Evolutionary conservation across 1,284 basidiomycete genomes (phyloP), one percentile per base, ranked within the genome.

Genomic region (Heterobasidion parviporum): DNA sequence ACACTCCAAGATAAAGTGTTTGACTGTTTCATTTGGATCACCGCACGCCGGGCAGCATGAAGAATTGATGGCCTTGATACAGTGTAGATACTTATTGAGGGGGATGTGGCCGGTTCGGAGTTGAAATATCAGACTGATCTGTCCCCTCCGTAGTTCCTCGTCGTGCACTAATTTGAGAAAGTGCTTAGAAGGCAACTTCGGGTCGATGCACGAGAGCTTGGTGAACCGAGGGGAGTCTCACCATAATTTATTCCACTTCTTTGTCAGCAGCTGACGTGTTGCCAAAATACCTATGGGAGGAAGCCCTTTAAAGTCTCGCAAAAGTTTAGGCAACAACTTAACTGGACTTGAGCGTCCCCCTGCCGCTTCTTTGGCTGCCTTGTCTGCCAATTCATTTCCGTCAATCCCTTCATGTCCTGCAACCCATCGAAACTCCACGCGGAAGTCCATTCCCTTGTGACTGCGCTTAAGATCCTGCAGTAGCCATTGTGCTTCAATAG

Each of bases 81-180:
- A 52, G 45, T 63, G 51, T 0, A 70, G 63, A 59, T 70, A 60
- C 1, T 55, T 16, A 44, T 65, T 59, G 3, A 71, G 64, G 0
- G 67, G 63, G 2, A 61, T 59, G 45, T 68, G 66, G 8, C 66
- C 65, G 0, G 67, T 64, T 9, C 65, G 63, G 0, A 71, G 64
- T 51, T 71, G 70, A 15, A 65, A 55, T 10, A 71, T 60, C 0
- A 68, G 34, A 35, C 49, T 59, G 8, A 62, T 57, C 0, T 64
- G 61, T 3, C 8, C 35, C 1, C 56, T 52, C 4, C 57, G 18
- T 1, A 62, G 38, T 7, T 36, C n/a, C 2, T 6, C 16, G 8
- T 16, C 35, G 18, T 16, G 10, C 1, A 54, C 33, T 16, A 62
- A 54, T 44, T 60, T 55, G 8, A 54, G 48, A 50, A 54, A 57